A percentile compares a stretch with the other conserved stretches of the same genome.
Evolutionary conservation across 2,329 filamentous ascomycete genomes (phyloP).

Genomic region (Pseudogymnoascus sp.): DNA sequence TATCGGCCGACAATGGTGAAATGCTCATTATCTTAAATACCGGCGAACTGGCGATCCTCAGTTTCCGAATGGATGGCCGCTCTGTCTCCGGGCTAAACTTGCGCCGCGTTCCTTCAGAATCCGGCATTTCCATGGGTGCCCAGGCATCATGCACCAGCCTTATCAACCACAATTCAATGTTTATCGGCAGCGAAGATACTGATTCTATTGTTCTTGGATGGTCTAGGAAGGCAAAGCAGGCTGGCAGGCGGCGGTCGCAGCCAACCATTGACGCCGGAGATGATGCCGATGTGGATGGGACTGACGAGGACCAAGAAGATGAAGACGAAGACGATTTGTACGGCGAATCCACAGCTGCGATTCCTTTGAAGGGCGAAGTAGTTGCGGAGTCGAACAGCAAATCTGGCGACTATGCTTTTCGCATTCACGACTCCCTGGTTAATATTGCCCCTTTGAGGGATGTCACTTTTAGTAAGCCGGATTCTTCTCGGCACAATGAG

Average conservation of each 20-base stretch:
- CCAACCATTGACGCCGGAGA: conserved; percentile 47
- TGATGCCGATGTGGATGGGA: conserved; percentile 41
- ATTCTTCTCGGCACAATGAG: conserved; percentile 38
- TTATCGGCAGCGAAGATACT: conserved; percentile 76
- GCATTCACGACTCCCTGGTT: conserved; percentile 67
- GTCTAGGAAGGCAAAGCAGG: conserved; percentile 57
- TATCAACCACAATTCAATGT: conserved; percentile 63
- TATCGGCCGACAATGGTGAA: conserved; percentile 73
- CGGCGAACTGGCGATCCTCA: conserved; percentile 67
- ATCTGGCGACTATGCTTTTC: conserved; percentile 63
- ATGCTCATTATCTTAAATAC: conserved; percentile 74
- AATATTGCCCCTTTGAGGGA: conserved; percentile 77
- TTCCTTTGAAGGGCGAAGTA: conserved; percentile 33
- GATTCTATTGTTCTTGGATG: conserved; percentile 80
- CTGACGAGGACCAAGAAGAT: conserved; percentile 49
- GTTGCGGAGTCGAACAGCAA: conserved; percentile 35
- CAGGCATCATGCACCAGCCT: conserved; percentile 63
- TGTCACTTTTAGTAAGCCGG: conserved; percentile 59
- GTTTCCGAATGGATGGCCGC: conserved; percentile 81
- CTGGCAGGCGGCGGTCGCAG: conserved; percentile 57
- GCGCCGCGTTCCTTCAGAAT: conserved; percentile 56
- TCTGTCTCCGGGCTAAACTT: conserved; percentile 84
- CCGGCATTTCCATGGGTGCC: conserved; percentile 55
- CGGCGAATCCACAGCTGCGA: conserved; percentile 42
- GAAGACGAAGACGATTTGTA: conserved; percentile 54